These are phyloP conservation scores for Chrysoporthe cubensis DNA, from an alignment of 2,329 filamentous ascomycete species.

Conservation along the genomic window DNA sequence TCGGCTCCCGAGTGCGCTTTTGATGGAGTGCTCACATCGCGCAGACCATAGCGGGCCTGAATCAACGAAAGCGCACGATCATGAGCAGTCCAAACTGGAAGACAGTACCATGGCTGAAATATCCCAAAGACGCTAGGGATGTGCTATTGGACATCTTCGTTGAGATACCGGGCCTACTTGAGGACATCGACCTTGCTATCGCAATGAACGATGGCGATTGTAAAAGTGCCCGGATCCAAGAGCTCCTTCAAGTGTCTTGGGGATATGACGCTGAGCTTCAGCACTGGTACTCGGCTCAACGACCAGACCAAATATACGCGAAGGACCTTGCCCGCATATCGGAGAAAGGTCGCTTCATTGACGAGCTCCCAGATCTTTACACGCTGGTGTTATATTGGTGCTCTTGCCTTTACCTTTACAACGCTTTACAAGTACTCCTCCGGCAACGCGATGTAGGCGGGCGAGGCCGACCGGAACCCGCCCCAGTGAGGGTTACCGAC, in stretches of 20 bases:
- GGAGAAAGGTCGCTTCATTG: slow-evolving; percentile 18
- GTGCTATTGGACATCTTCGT: slow-evolving; percentile 31
- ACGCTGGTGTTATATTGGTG: slow-evolving; percentile 30
- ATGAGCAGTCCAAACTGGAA: slow-evolving; percentile 31
- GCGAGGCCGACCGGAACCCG: no score
- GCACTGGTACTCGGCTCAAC: slow-evolving; percentile 27
- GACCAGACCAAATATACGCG: slow-evolving; percentile 23
- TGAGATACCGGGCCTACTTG: slow-evolving; percentile 30
- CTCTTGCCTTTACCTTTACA: slow-evolving; percentile 31
- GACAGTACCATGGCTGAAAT: slow-evolving; percentile 30
- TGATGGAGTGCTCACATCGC: background rate
- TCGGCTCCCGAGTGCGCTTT: background rate
- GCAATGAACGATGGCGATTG: slow-evolving; percentile 1
- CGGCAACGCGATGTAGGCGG: background rate
- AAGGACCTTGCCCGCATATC: slow-evolving; percentile 8
- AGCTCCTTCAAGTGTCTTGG: slow-evolving; percentile 15
- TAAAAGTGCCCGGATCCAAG: slow-evolving; percentile 21
- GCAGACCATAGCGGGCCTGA: slow-evolving; percentile 30
- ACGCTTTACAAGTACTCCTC: slow-evolving; percentile 25
- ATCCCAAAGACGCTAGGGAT: slow-evolving; percentile 31
- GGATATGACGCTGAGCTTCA: slow-evolving; percentile 2
- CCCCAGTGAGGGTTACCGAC: background rate
- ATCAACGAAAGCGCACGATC: slow-evolving; percentile 23
- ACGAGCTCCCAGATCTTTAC: slow-evolving; percentile 31
- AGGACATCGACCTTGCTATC: slow-evolving; percentile 29